Base-by-base conservation (phyloP, 2,329 filamentous ascomycete genomes). In the Coniochaeta pulveracea region DNA sequence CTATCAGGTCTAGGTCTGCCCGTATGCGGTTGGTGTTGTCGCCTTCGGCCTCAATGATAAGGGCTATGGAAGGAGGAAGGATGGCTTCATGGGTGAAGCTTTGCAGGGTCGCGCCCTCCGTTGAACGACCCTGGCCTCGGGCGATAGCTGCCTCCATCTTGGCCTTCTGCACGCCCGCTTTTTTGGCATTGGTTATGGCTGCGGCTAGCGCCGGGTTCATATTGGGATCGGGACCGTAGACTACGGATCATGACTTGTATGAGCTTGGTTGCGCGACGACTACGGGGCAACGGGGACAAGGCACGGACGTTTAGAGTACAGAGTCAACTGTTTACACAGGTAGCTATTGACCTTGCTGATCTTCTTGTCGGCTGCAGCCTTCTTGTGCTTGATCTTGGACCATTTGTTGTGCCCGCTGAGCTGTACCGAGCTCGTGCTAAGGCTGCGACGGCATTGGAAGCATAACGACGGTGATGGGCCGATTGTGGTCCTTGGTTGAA, bases 321-420 rank as follows among this genome's bases (percentile, higher is more conserved):
- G 69, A 32, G 78, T 72, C 37, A 96, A 80, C 39, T 80, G 73
- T 44, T 83, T 78, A 15, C 79, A 69, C 46, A 93, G 71, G 27
- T 66, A 56, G 29, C 69, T 72, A 19, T 86, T 78, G 45, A 79
- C 68, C 26, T 69, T 70, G 57, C 76, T 85, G 58, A 88, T 94
- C 46, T 79, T 78, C 38, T 69, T 70, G 55, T 98, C 91, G 37
- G 79, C 81, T 40, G 80, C 84, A 33, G 80, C 86, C 58, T 98
- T 98, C 56, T 91, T 85, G 56, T 96, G 91, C 51, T 80, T 84
- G 60, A 95, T 96, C 50, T 91, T 93, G 37, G 85, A 86, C 91
- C 91, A 98, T 54, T 86, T 82, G 57, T 80, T 94, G 60, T 94
- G 86, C 10, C 86, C 86, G 16, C 80, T 78, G 39, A 60, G 57